phyloP scores from a whole-genome alignment of 495 filamentous ascomycete genomes.

The Parathielavia appendiculata region DNA sequence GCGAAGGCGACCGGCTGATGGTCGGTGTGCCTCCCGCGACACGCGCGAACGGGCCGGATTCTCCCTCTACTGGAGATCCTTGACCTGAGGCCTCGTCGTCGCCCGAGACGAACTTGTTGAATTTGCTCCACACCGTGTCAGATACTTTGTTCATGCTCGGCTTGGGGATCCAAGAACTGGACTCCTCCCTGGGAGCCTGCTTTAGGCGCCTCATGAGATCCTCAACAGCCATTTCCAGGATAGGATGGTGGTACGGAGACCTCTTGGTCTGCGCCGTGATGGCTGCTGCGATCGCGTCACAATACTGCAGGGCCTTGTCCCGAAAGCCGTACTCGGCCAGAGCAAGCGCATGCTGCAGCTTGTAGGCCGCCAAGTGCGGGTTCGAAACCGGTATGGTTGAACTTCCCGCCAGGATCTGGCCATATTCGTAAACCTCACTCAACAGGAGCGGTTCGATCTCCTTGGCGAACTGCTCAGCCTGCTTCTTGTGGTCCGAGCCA shows the following conservation, averaged over 20 bases:
- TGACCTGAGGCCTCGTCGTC: conserved; percentile 65
- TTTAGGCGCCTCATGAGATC: conserved; percentile 76
- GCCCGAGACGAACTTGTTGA: conserved; percentile 91
- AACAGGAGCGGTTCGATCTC: conserved; percentile 82
- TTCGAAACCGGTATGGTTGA: conserved; percentile 50
- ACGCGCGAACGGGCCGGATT: conserved; percentile 74
- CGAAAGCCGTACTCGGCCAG: conserved; percentile 79
- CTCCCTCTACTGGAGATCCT: conserved; percentile 55
- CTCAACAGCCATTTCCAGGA: conserved; percentile 69
- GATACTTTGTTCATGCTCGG: conserved; percentile 94
- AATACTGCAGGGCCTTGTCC: conserved; percentile 83
- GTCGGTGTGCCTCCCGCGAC: conserved; percentile 72
- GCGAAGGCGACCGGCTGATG: conserved; percentile 74
- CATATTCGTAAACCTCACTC: conserved; percentile 91
- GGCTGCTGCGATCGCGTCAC: conserved; percentile 73
- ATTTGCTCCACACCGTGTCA: conserved; percentile 76
- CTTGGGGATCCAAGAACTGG: conserved; percentile 75
- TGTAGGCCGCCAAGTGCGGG: conserved; percentile 84
- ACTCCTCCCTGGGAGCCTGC: conserved; percentile 72
- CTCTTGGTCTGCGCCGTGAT: conserved; percentile 77
- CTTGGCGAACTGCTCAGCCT: conserved; percentile 59
- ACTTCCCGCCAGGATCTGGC: conserved; percentile 57
- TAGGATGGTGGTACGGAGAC: conserved; percentile 75
- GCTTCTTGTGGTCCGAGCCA: conserved; percentile 69
- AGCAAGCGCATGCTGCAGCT: conserved; percentile 75